Evolutionary conservation across 495 filamentous ascomycete species (phyloP).

Genomic region (Daldinia bambusicola): DNA sequence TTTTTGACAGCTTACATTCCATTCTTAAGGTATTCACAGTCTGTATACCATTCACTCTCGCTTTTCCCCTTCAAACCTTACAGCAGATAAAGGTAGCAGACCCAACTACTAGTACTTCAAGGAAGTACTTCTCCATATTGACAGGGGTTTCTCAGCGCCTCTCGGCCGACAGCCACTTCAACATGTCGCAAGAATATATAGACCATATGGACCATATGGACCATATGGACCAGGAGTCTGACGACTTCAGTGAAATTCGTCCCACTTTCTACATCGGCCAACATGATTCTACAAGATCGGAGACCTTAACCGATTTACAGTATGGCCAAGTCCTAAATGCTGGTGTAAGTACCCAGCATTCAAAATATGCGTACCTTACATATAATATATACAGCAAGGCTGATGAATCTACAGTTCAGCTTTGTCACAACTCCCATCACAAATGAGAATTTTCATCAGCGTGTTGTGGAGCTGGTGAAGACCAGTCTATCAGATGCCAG

Average conservation of each 20-base stretch:
- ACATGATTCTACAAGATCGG: conserved; percentile 74
- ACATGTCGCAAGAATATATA: conserved; percentile 56
- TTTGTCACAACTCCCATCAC: conserved; percentile 92
- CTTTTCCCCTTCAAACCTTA: not conserved
- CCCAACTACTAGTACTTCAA: not conserved
- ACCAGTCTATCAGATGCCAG: conserved; percentile 58
- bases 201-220: conserved; percentile 56
- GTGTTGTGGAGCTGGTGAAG: conserved; percentile 73
- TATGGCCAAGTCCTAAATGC: conserved; percentile 74
- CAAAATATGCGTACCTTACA: not conserved
- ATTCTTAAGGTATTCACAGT: too few species aligned
- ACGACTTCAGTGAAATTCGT: conserved; percentile 53
- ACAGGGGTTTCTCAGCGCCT: not conserved
- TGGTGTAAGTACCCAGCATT: conserved; percentile 59
- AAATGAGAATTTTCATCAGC: conserved; percentile 79
- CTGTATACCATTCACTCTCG: not conserved
- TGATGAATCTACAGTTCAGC: conserved; percentile 74
- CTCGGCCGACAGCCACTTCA: conserved; percentile 17
- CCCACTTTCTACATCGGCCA: conserved; percentile 84
- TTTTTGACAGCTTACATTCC: conserved; percentile 8
- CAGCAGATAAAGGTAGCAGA: not conserved
- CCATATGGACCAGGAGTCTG: conserved; percentile 62
- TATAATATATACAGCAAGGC: not conserved
- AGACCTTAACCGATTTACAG: conserved; percentile 69
- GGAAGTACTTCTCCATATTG: not conserved